Percentiles rank a stretch among this genome's conserved stretches.
Evolutionary conservation across 331 rosid species (phyloP).

Genomic region (Dryas integrifolia): DNA sequence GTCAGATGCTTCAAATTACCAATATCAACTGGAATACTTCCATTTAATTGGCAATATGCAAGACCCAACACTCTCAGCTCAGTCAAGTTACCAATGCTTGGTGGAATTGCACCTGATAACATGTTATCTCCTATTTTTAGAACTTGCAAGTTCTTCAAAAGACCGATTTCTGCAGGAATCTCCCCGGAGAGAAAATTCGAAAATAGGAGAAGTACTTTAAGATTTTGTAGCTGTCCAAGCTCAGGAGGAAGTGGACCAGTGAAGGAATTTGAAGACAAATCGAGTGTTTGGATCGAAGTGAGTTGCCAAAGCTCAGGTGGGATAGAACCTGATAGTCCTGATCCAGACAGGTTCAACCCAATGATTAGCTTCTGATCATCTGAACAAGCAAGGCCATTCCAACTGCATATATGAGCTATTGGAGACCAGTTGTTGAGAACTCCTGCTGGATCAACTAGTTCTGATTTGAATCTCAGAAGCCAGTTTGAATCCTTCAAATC

Average conservation of each 20-base stretch:
- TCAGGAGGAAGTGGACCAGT: slow-evolving; percentile 70
- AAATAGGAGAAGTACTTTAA: slow-evolving; percentile 50
- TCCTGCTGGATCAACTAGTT: slow-evolving; percentile 56
- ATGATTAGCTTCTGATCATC: slow-evolving; percentile 42
- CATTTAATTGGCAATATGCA: slow-evolving; percentile 70
- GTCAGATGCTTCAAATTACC: slow-evolving; percentile 68
- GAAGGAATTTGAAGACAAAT: slow-evolving; percentile 74
- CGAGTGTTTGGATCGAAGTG: slow-evolving; percentile 64
- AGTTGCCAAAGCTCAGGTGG: slow-evolving; percentile 51
- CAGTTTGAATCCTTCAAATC: slow-evolving; percentile 43
- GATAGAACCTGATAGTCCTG: slow-evolving; percentile 73
- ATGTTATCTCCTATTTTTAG: slow-evolving; percentile 80
- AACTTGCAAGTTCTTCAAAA: slow-evolving; percentile 71
- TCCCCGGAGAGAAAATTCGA: slow-evolving; percentile 73
- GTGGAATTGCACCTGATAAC: slow-evolving; percentile 66
- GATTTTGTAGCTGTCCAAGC: slow-evolving; percentile 62
- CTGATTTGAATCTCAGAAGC: slow-evolving; percentile 73
- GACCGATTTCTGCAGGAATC: slow-evolving; percentile 72
- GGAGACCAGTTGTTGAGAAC: slow-evolving; percentile 72
- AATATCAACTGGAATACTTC: slow-evolving; percentile 74
- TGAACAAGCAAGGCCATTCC: slow-evolving; percentile 75
- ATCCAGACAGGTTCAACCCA: slow-evolving; percentile 63
- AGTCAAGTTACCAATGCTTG: slow-evolving; percentile 53
- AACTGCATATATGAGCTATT: slow-evolving; percentile 47
- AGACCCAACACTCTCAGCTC: slow-evolving; percentile 64